phyloP scores from a whole-genome alignment of 2,329 filamentous ascomycete species.

The Penicillium sp. region DNA sequence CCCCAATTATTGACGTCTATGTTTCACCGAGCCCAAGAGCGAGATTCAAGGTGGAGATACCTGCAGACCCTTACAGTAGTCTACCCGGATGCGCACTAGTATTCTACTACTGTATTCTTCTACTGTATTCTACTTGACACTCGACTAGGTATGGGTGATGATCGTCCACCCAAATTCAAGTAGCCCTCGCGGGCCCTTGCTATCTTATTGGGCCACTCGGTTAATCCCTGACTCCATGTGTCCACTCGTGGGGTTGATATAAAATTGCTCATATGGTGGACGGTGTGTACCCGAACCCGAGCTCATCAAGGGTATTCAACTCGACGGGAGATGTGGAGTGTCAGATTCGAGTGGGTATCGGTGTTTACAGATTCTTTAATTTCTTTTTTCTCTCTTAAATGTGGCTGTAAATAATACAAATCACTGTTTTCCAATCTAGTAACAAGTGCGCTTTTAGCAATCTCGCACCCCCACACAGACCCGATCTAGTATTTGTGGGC shows the following conservation, averaged over 20 bases:
- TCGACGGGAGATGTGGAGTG: neutral
- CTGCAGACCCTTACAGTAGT: neutral
- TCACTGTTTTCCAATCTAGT: neutral
- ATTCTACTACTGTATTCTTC: neutral
- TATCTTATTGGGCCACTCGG: neutral
- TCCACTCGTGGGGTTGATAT: neutral
- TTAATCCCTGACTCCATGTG: neutral
- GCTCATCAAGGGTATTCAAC: neutral
- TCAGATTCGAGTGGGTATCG: neutral
- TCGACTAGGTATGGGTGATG: neutral
- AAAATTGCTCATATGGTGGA: neutral
- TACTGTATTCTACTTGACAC: neutral
- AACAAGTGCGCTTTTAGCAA: neutral
- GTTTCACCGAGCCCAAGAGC: neutral
- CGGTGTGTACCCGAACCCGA: neutral
- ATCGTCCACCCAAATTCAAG: neutral
- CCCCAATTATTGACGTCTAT: neutral
- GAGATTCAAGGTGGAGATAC: neutral
- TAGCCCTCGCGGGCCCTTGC: neutral
- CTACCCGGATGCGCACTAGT: neutral
- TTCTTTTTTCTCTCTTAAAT: neutral
- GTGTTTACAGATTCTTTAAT: neutral
- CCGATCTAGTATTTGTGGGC: neutral
- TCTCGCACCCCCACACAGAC: neutral
- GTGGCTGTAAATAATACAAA: neutral